These are phyloP conservation scores for Agrocybe pediades DNA, from an alignment of 768 basidiomycete species.

Conservation along the genomic window DNA sequence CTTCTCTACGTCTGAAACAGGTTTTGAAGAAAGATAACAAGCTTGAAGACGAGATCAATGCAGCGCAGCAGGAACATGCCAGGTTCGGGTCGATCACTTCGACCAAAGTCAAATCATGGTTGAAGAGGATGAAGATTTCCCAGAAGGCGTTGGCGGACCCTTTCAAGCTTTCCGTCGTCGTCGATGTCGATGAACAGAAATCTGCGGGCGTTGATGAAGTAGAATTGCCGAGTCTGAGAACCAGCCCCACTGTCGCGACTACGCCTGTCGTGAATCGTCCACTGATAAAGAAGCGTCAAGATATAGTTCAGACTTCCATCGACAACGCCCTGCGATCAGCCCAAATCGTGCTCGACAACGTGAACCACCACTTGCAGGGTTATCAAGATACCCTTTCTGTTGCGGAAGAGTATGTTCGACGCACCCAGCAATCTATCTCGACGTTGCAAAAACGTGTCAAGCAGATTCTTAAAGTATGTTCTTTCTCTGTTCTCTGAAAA, in stretches of 20 bases:
- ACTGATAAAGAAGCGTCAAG: no score
- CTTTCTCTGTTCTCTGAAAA: background rate
- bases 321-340: constrained; percentile 43
- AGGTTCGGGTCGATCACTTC: constrained; percentile 24
- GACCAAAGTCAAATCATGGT: constrained; percentile 62
- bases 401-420: constrained; percentile 57
- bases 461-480: constrained; percentile 54
- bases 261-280: no score
- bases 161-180: constrained; percentile 39
- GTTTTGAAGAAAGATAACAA: constrained; percentile 45
- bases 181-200: constrained; percentile 36
- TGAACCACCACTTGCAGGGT: constrained; percentile 55
- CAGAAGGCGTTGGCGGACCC: no score
- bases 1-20: constrained; percentile 36
- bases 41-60: constrained; percentile 33
- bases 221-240: constrained; percentile 20
- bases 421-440: constrained; percentile 55
- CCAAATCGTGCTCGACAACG: constrained; percentile 51
- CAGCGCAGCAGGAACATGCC: constrained; percentile 19
- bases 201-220: constrained; percentile 44
- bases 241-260: background rate
- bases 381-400: constrained; percentile 56
- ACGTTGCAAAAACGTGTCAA: constrained; percentile 59
- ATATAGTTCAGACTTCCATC: constrained; percentile 37
- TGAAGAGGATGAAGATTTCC: constrained; percentile 69